Base-by-base conservation (phyloP, 2,329 filamentous ascomycete genomes). In the Fusarium camptoceras region DNA sequence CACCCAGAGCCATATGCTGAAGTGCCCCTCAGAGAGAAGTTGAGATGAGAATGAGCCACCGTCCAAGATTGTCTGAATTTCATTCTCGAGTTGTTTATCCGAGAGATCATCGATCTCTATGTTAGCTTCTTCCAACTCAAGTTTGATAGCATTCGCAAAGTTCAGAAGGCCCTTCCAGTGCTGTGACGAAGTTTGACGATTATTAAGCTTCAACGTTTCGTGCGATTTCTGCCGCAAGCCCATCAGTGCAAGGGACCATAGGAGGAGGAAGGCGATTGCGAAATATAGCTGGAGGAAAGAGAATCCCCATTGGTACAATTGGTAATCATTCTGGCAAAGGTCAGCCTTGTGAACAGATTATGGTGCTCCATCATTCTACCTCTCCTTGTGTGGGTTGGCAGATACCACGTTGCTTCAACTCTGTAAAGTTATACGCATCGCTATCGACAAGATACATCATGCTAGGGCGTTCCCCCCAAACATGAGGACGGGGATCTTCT, bases 301-400 rank as follows among this genome's bases (percentile, higher is more conserved):
- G 5, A 66, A 68, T 0, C 65, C 62, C 57, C 65, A 68, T 9
- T 66, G 48, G 6, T 50, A 63, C 43, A 16, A 9, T 51, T 27
- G 10, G n/a, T n/a, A n/a, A n/a, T n/a, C n/a, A n/a, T n/a, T n/a
- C n/a, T n/a, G n/a, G n/a, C n/a, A 2, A 47, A 28, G 1, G 24
- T 30, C 5, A 55, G 25, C 56, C 55, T 11, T 6, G 0, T 15
- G 12, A 18, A 12, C 16, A 15, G 10, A 50, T 8, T 16, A 25
- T 4, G 9, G 1, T 15, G 3, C 3, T 14, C 5, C 2, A 14
- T 53, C 1, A 16, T 20, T 25, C 22, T 10, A 59, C 63, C 20
- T 20, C 16, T 6, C 44, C 18, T 47, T 53, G 16, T n/a, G 22
- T 22, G 10, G 62, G 57, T 20, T 66, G 64, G 14, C 62, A 65